phyloP scores from a whole-genome alignment of 2,329 filamentous ascomycete species.

The Cordyceps tenuipes region DNA sequence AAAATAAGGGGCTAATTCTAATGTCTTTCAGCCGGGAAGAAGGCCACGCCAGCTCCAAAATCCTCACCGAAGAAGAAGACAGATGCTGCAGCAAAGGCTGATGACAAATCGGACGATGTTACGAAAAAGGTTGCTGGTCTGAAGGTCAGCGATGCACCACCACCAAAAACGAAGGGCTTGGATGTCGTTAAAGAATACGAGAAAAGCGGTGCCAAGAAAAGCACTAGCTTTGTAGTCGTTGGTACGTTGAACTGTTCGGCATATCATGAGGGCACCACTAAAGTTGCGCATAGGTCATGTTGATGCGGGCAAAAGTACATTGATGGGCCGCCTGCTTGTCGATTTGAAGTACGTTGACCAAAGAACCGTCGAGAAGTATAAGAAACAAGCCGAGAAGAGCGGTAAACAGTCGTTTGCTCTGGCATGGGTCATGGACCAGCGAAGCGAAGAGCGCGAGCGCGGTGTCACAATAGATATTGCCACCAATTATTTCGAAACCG shows the following conservation, averaged over 20 bases:
- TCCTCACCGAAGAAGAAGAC: conserved; percentile 33
- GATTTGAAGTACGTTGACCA: conserved; percentile 85
- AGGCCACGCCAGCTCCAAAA: conserved; percentile 31
- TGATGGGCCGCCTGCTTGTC: conserved; percentile 90
- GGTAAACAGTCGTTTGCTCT: conserved; percentile 94
- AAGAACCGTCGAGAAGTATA: conserved; percentile 78
- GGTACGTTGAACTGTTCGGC: conserved; percentile 46
- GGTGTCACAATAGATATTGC: conserved; percentile 97
- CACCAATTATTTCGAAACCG: conserved; percentile 88
- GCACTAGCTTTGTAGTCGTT: conserved; percentile 86
- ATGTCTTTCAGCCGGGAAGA: conserved; percentile 47
- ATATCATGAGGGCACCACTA: background rate
- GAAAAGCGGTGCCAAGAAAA: conserved; percentile 66
- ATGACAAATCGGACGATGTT: conserved; percentile 15
- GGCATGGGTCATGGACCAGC: conserved; percentile 93
- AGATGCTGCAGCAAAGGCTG: conserved; percentile 21
- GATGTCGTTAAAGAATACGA: conserved; percentile 77
- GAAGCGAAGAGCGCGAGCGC: conserved; percentile 76
- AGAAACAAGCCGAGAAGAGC: conserved; percentile 79
- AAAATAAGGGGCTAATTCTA: conserved; percentile 44
- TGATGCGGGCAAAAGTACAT: conserved; percentile 92
- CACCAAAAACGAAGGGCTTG: conserved; percentile 67
- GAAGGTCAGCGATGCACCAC: conserved; percentile 43
- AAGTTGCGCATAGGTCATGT: conserved; percentile 64
- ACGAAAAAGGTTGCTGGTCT: conserved; percentile 25